Percentiles rank a stretch among this genome's conserved stretches.
Evolutionary conservation across 768 basidiomycete genomes (phyloP).

Genomic region (Erythrobasidium yunnanense): DNA sequence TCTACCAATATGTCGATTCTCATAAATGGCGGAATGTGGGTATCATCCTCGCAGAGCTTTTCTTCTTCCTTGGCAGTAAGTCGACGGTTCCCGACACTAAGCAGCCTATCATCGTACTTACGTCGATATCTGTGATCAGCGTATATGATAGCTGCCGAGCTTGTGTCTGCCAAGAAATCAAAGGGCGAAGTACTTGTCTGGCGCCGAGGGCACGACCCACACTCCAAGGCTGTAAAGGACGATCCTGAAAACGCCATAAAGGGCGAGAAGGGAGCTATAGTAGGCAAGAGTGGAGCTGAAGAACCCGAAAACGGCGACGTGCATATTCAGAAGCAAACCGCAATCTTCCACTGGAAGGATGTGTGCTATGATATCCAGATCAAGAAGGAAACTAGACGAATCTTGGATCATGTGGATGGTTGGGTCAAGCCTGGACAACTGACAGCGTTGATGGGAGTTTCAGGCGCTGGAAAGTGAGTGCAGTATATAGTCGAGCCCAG

Average conservation of each 20-base stretch:
- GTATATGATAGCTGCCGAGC: slow-evolving; percentile 40
- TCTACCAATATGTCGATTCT: slow-evolving; percentile 35
- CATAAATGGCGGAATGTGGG: slow-evolving; percentile 43
- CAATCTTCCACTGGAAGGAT: slow-evolving; percentile 42
- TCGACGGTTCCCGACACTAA: too few species aligned
- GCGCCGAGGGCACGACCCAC: slow-evolving; percentile 38
- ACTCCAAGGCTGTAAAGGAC: not conserved
- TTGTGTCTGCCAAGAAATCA: slow-evolving; percentile 40
- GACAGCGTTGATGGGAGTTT: slow-evolving; percentile 46
- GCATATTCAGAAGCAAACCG: slow-evolving; percentile 41
- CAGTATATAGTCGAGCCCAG: too few species aligned
- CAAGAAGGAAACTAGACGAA: slow-evolving; percentile 31
- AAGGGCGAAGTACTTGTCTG: slow-evolving; percentile 44
- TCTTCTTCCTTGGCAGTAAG: slow-evolving; percentile 38
- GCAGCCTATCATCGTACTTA: too few species aligned
- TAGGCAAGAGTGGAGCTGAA: slow-evolving; percentile 25
- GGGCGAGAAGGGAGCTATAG: slow-evolving; percentile 5
- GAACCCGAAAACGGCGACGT: too few species aligned
- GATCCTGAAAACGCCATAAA: slow-evolving; percentile 36
- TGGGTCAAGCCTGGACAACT: slow-evolving; percentile 42
- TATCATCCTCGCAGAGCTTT: slow-evolving; percentile 38
- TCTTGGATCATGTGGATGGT: slow-evolving; percentile 34
- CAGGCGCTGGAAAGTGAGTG: slow-evolving; percentile 46
- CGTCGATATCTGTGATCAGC: too few species aligned
- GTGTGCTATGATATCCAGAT: slow-evolving; percentile 42